Percentiles rank a stretch among this genome's conserved stretches.
phyloP scores from a whole-genome alignment of 2,329 filamentous ascomycete species.

The Xylaria sp. region DNA sequence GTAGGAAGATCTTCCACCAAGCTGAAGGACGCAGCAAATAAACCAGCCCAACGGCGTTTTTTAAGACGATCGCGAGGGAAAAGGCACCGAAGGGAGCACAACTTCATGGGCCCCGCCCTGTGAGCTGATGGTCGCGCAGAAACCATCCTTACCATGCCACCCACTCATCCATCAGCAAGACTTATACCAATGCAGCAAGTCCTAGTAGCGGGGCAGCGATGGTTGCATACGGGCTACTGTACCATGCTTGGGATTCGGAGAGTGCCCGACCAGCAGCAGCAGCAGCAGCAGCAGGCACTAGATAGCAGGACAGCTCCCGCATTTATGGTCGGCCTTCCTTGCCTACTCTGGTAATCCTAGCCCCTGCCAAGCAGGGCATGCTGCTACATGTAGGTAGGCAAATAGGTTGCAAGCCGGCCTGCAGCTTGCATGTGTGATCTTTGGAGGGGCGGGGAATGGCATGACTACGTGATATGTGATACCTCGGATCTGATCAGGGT shows the following conservation, averaged over 20 bases:
- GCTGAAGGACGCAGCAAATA: background rate
- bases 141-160: too few species aligned
- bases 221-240: too few species aligned
- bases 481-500: background rate
- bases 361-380: background rate
- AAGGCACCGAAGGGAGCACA: background rate
- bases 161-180: background rate
- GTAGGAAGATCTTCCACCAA: background rate
- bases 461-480: background rate
- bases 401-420: background rate
- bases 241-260: too few species aligned
- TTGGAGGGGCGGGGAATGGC: background rate
- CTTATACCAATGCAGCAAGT: background rate
- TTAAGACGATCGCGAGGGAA: background rate
- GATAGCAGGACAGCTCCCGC: background rate
- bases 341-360: background rate
- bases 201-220: background rate
- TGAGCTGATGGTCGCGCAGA: background rate
- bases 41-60: too few species aligned
- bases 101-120: background rate
- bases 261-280: too few species aligned
- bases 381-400: background rate
- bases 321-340: background rate
- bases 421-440: background rate
- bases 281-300: too few species aligned